Evolutionary conservation across 345 rosid species (phyloP).

Genomic region (Punica granatum): DNA sequence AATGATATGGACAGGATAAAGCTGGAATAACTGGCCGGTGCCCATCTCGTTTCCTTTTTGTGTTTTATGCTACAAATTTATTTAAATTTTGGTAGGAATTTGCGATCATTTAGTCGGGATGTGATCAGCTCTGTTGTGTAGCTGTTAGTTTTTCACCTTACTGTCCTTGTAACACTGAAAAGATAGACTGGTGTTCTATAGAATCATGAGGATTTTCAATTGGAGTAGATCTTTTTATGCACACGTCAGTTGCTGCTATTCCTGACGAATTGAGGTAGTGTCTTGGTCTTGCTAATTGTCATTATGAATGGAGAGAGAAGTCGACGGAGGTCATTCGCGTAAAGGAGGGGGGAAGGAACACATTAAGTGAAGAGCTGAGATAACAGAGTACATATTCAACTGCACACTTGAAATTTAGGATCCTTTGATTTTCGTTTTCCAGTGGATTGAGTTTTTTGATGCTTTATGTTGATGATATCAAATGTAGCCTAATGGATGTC

Average conservation of each 20-base stretch:
- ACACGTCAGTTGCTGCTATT: background rate
- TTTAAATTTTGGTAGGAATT: background rate
- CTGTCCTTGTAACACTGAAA: background rate
- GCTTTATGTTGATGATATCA: no score
- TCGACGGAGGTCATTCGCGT: no score
- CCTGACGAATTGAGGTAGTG: no score
- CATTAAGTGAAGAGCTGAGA: no score
- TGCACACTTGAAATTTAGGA: no score
- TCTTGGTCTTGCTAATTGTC: no score
- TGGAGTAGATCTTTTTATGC: background rate
- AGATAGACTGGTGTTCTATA: background rate
- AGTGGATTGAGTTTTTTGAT: no score
- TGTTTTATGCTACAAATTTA: background rate
- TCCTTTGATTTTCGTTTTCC: no score
- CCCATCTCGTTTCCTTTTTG: background rate
- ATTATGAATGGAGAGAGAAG: no score
- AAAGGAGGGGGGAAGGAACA: no score
- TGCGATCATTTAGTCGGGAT: background rate
- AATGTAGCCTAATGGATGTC: no score
- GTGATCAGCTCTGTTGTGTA: background rate
- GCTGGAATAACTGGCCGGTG: constrained; percentile 40
- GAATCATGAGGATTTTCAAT: background rate
- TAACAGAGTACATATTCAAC: no score
- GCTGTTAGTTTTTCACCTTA: background rate
- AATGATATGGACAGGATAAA: constrained; percentile 69